Evolutionary conservation across 345 rosid species (phyloP), one percentile per base, ranked within the genome.

Genomic region (Mercurialis annua): DNA sequence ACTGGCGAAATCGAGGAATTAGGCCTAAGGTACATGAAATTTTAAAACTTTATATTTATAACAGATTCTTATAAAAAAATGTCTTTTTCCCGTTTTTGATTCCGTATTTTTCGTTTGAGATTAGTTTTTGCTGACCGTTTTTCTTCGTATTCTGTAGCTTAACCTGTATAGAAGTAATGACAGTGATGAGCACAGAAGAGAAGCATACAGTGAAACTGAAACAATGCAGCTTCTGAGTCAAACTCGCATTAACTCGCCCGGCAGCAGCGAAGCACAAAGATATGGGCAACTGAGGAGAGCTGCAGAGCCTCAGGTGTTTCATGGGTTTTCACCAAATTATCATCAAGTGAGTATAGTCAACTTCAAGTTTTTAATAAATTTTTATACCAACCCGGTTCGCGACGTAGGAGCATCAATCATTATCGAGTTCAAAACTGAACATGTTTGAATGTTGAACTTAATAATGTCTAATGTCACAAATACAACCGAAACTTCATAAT

Each of bases 221-320:
- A 76, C 87, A 31, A 62, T 75, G 70, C 86, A 70, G 71, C 86
- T 82, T 59, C 82, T 82, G 40, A 82, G 83, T 78, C 90, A 81
- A 72, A 76, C 84, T 12, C 85, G 81, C 49, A 78, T 86, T 62
- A 82, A 81, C 54, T 80, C 89, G 40, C 85, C 82, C 10, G 77
- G 50, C 17, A 59, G 30, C 44, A 40, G 44, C 34, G 81, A 78
- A 23, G 59, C 73, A 70, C 84, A 68, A 49, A 65, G 75, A 76
- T 81, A 74, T 55, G 82, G 76, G n/a, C 82, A 75, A 38, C 52
- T 62, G 51, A 78, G 82, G 65, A 72, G 76, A 64, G 54, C 67
- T 29, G 81, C 68, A 49, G 81, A 75, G 23, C 27, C 51, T 30
- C 80, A 73, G 43, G 59, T 75, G 73, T 60, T 75, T 40, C 85